Percentiles rank a stretch among this genome's conserved stretches.
Evolutionary conservation across 2,329 filamentous ascomycete species (phyloP).

Genomic region (Bipolaris oryzae): DNA sequence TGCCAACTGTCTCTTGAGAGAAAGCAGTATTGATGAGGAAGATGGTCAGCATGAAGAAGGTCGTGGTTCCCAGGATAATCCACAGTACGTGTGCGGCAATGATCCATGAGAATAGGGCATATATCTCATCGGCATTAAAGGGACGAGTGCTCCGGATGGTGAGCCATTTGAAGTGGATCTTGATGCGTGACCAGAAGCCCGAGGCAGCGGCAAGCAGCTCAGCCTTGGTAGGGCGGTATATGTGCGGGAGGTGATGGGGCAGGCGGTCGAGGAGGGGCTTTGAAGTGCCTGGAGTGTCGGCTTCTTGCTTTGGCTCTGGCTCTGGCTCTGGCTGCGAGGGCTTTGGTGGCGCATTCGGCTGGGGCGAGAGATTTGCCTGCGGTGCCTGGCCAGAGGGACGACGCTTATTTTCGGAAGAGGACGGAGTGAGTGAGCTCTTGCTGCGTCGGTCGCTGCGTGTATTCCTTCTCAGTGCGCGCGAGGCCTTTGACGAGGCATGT

Average conservation of each 20-base stretch:
- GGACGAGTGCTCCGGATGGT: slow-evolving; percentile 92
- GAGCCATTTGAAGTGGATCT: slow-evolving; percentile 96
- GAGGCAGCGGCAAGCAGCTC: slow-evolving; percentile 90
- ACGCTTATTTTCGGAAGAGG: slow-evolving; percentile 30
- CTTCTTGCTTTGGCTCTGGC: slow-evolving; percentile 30
- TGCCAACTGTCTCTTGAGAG: slow-evolving; percentile 92
- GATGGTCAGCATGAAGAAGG: slow-evolving; percentile 91
- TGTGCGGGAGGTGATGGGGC: slow-evolving; percentile 65
- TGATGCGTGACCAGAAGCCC: slow-evolving; percentile 88
- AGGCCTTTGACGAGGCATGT: slow-evolving; percentile 33
- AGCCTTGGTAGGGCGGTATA: slow-evolving; percentile 87
- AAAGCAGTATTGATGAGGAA: slow-evolving; percentile 94
- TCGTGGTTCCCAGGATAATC: slow-evolving; percentile 96
- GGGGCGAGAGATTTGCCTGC: slow-evolving; percentile 40
- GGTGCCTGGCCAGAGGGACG: slow-evolving; percentile 25
- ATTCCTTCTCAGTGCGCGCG: slow-evolving; percentile 19
- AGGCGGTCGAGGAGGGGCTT: slow-evolving; percentile 63
- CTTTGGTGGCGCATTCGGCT: slow-evolving; percentile 38
- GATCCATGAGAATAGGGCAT: slow-evolving; percentile 94
- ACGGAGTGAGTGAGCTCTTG: slow-evolving; percentile 47
- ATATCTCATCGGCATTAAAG: slow-evolving; percentile 96
- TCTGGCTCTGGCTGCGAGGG: slow-evolving; percentile 25
- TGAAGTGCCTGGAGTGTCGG: slow-evolving; percentile 27
- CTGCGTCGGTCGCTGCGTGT: slow-evolving; percentile 35
- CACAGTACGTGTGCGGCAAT: slow-evolving; percentile 91